Base-by-base conservation (phyloP, 2,329 filamentous ascomycete genomes). In the Nigrograna mackinnonii region DNA sequence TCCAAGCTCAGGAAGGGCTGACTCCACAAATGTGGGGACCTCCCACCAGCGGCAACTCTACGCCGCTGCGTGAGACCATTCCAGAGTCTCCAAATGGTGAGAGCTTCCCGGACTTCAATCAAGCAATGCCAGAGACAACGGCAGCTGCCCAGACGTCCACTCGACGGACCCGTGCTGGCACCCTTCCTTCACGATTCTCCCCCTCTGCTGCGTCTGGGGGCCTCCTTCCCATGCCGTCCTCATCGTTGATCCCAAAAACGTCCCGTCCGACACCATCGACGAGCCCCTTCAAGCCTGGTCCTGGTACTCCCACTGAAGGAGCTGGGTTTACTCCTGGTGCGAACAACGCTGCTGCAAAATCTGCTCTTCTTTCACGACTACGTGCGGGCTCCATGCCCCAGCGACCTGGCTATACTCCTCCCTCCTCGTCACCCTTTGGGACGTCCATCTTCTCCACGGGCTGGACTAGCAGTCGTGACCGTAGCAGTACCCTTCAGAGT, bases 361-460 rank as follows among this genome's bases (percentile, higher is more conserved):
- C 89, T 14, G 83, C 87, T 1, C 76, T 95, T 32, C 77, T 96
- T 20, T 96, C 90, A 21, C 85, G 92, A 57, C 80, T 96, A 46
- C 85, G 92, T 56, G 91, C 92, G 37, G 92, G 92, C 11, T 96
- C 92, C 20, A 91, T 96, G 87, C 92, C 92, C 35, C 92, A 96
- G 68, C 84, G 89, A 46, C 84, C 85, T 51, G 88, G 84, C 30
- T 86, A 87, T 50, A 55, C 85, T 55, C 70, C 79, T 57, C 67
- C 73, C 2, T 60, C 66, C 62, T 64, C 79, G 16, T 74, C 71
- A 39, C 89, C 91, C 0, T 96, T 97, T 61, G 92, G 92, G 0
- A 87, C 89, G 18, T 91, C 90, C 16, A 83, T 96, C 47, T 97
- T 97, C 70, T 82, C 83, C 14, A 91, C 87, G 55, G 90, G 84